Percentiles rank a stretch among this genome's conserved stretches.
phyloP scores from a whole-genome alignment of 2,329 filamentous ascomycete genomes.

The Alternaria triticimaculans region DNA sequence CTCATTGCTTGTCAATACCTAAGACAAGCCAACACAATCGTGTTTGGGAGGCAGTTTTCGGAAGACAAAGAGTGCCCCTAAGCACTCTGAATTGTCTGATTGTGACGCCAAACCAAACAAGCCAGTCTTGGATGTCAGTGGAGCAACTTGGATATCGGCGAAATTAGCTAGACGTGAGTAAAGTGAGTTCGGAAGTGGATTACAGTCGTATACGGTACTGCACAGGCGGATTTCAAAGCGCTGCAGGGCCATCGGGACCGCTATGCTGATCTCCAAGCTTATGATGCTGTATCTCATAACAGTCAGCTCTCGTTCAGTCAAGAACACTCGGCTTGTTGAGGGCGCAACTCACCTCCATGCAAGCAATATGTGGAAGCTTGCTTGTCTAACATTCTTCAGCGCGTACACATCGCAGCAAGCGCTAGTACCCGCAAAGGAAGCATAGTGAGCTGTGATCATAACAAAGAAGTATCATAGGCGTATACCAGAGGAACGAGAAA shows the following conservation, averaged over 20 bases:
- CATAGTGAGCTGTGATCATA: neutral
- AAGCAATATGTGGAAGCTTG: accelerated
- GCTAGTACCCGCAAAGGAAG: accelerated
- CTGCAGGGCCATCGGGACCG: too few relatives aligned
- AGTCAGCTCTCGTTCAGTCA: neutral
- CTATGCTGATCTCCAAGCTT: too few relatives aligned
- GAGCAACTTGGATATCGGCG: too few relatives aligned
- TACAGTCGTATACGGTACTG: too few relatives aligned
- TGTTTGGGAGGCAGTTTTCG: neutral
- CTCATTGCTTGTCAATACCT: neutral
- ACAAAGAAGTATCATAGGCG: accelerated
- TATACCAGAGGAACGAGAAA: neutral
- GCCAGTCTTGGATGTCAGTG: too few relatives aligned
- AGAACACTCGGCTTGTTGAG: neutral
- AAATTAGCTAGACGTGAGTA: too few relatives aligned
- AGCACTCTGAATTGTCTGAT: neutral
- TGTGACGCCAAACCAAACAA: neutral
- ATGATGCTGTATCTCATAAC: neutral
- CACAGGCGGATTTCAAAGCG: too few relatives aligned
- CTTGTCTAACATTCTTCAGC: accelerated
- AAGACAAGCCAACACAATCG: neutral
- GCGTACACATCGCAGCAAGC: neutral
- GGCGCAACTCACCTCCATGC: neutral
- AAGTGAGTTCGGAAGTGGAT: too few relatives aligned
- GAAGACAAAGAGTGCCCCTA: neutral